phyloP scores from a whole-genome alignment of 2,329 filamentous ascomycete species.

The Raffaelea arxii region DNA sequence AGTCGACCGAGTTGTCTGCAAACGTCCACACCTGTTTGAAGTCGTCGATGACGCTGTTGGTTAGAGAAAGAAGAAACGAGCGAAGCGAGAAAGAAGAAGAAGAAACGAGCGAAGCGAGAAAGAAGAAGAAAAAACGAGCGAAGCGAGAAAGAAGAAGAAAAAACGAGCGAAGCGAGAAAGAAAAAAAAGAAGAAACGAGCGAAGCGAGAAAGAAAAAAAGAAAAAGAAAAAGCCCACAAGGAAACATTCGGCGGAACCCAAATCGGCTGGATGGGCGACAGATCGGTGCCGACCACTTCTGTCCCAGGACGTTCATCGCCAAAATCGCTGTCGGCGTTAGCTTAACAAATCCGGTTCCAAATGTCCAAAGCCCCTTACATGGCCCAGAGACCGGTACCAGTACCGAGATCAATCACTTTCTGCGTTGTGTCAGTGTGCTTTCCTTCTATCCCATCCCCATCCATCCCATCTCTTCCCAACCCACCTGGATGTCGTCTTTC shows the following conservation, averaged over 20 bases:
- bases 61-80: not conserved
- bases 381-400: conserved; percentile 42
- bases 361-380: not conserved
- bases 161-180: not conserved
- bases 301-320: conserved; percentile 31
- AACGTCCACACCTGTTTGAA: conserved; percentile 41
- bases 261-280: conserved; percentile 46
- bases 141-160: not conserved
- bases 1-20: conserved; percentile 38
- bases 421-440: not conserved
- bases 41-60: conserved; percentile 44
- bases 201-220: not conserved
- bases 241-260: conserved; percentile 45
- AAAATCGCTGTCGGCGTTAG: conserved; percentile 31
- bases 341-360: not conserved
- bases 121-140: not conserved
- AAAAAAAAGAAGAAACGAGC: not conserved
- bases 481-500: not conserved
- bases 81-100: not conserved
- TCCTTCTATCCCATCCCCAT: too few species aligned
- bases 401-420: conserved; percentile 39
- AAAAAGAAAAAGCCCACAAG: conserved; percentile 20
- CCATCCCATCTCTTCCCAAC: not conserved
- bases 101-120: not conserved
- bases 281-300: conserved; percentile 41